These are phyloP conservation scores for Pascua sp. DNA, from an alignment of 1,284 basidiomycete species.

Conservation along the genomic window DNA sequence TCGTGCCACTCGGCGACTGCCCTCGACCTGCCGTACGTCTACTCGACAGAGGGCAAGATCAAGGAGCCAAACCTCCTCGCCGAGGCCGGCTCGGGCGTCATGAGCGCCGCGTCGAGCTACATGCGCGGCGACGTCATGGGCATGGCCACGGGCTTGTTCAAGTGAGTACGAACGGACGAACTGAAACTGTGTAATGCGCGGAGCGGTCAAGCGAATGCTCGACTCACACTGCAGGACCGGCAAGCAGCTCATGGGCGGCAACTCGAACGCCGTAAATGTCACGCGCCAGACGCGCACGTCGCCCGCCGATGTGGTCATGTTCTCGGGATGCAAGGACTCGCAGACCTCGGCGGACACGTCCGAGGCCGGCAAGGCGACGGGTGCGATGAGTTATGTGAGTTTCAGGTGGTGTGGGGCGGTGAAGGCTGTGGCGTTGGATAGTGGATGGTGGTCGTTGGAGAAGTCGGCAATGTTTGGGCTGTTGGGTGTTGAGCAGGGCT, in stretches of 20 bases:
- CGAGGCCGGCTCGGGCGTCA: conserved; percentile 70
- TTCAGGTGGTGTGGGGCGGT: too few species aligned
- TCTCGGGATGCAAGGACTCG: conserved; percentile 85
- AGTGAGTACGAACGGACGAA: conserved; percentile 1
- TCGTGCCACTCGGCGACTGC: conserved; percentile 53
- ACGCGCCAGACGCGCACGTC: conserved; percentile 69
- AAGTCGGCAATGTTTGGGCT: too few species aligned
- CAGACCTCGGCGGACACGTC: conserved; percentile 89
- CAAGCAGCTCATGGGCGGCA: conserved; percentile 17
- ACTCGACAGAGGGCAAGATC: conserved; percentile 77
- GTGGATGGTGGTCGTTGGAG: too few species aligned
- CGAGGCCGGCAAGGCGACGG: conserved; percentile 75
- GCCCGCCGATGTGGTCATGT: conserved; percentile 64
- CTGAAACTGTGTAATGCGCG: too few species aligned
- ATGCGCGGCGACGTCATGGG: conserved; percentile 67
- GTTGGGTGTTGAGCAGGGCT: too few species aligned
- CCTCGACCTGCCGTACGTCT: conserved; percentile 56
- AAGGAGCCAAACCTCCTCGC: conserved; percentile 83
- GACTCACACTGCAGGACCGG: conserved; percentile 2
- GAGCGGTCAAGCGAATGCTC: background rate
- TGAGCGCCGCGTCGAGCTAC: conserved; percentile 49
- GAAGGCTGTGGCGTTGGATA: too few species aligned
- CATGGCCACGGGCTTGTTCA: conserved; percentile 55
- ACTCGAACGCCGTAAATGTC: conserved; percentile 7
- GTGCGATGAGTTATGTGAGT: conserved; percentile 65